Conservation (phyloP, 1,139 yeast genomes). For the Yarrowia galli region DNA sequence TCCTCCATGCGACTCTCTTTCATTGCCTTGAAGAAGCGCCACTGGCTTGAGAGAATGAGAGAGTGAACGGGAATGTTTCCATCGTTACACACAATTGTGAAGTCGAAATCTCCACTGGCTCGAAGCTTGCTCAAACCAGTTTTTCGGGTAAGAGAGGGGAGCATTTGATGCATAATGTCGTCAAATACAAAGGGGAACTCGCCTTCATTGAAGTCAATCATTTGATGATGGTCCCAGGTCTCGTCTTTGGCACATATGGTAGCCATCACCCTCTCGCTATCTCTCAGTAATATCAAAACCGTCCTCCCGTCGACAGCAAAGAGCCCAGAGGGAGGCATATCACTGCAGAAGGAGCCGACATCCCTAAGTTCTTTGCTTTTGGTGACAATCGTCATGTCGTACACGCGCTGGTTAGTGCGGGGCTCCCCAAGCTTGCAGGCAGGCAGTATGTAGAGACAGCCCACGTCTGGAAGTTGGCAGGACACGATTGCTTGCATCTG, state of each 20-base stretch:
- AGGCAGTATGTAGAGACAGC: background rate
- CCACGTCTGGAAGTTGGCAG: background rate
- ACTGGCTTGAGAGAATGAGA: background rate
- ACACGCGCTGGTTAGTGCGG: too few relatives aligned
- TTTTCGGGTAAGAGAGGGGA: background rate
- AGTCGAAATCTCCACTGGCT: background rate
- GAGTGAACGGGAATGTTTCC: background rate
- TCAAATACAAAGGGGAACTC: background rate
- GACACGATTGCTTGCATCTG: background rate
- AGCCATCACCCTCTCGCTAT: too few relatives aligned
- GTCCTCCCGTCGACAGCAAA: too few relatives aligned
- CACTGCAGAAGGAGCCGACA: too few relatives aligned
- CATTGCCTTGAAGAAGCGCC: conserved; percentile 1
- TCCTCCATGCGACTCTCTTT: background rate
- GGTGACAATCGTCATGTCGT: too few relatives aligned
- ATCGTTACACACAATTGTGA: background rate
- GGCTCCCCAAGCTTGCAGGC: too few relatives aligned
- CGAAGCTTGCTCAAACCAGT: background rate
- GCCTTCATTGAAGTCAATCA: too few relatives aligned
- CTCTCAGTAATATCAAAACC: too few relatives aligned
- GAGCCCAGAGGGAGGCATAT: too few relatives aligned
- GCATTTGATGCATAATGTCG: background rate
- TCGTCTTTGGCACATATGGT: too few relatives aligned
- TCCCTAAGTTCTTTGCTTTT: too few relatives aligned
- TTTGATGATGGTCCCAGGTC: too few relatives aligned